Base-by-base conservation (phyloP, 2,329 filamentous ascomycete genomes). In the Clonostachys solani region DNA sequence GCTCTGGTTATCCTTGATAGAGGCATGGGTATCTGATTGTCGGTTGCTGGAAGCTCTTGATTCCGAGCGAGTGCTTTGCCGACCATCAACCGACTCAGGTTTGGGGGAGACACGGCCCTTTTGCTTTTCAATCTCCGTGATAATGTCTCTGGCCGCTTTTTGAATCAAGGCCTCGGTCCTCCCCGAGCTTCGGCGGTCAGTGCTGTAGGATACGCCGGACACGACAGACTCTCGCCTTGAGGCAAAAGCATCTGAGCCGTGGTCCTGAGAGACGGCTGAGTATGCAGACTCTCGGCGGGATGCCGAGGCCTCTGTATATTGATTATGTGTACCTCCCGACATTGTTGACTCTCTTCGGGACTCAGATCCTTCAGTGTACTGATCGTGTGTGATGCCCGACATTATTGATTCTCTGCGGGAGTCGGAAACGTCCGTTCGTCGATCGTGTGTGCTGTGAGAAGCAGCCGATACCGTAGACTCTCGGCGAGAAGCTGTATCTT, bases 111-210 rank as follows among this genome's bases (percentile, higher is more conserved):
- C 55, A 15, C 54, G 52, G 15, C 49, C 48, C 18, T 49, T 49
- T 37, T 69, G 63, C 35, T 65, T 56, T 47, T 74, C 71, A 15
- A 77, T 69, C 38, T 69, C 71, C 3, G 68, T 71, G 10, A 79
- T 67, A 13, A 80, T 75, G 18, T 73, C 73, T 44, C 71, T 65
- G 2, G 77, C 77, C 1, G 76, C 77, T 19, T 71, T 72, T 33
- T 78, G 74, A 49, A 81, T 80, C 35, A 78, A 62, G 7, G 73
- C 75, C 53, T 80, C 74, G 3, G 77, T 76, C 6, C 69, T 64
- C 10, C 63, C 56, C 2, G 72, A 75, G 2, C 65, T 60, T n/a
- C 68, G 67, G 23, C 70, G 60, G 16, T 60, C 51, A n/a, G 56
- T 57, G 41, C 40, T 43, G 33, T 50, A 49, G 3, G 54, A 59